These are phyloP conservation scores for Ensete glaucum DNA, from an alignment of 176 grass and related monocot species.

Conservation along the genomic window DNA sequence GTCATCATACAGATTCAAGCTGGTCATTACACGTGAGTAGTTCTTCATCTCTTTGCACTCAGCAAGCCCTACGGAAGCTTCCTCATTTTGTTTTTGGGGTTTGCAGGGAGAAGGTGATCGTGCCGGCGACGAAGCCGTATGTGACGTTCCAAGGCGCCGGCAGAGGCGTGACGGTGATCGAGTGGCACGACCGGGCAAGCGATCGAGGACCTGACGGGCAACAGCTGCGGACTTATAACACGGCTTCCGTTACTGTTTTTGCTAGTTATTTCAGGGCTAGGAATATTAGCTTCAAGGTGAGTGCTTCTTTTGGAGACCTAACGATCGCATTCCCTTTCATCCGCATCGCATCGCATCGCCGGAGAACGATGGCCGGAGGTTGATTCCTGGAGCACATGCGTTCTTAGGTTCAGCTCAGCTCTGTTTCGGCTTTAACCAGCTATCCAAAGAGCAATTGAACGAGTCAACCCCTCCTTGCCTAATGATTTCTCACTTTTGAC, in stretches of 20 bases:
- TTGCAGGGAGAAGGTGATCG: slow-evolving; percentile 84
- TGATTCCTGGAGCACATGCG: background rate
- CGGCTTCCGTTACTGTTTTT: slow-evolving; percentile 82
- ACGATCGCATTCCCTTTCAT: too few species aligned
- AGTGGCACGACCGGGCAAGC: slow-evolving; percentile 84
- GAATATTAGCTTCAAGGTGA: slow-evolving; percentile 98
- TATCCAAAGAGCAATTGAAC: too few species aligned
- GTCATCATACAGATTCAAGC: slow-evolving; percentile 72
- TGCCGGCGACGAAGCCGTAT: slow-evolving; percentile 76
- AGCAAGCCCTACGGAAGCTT: background rate
- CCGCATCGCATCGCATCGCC: too few species aligned
- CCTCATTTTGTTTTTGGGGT: background rate
- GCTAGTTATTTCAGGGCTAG: slow-evolving; percentile 94
- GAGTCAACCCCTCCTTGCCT: too few species aligned
- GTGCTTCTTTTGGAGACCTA: background rate
- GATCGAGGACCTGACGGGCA: slow-evolving; percentile 70
- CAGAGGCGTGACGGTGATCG: slow-evolving; percentile 64
- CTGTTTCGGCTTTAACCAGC: too few species aligned
- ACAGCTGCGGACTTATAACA: slow-evolving; percentile 78
- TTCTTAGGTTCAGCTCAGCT: too few species aligned
- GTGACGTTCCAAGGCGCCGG: slow-evolving; percentile 77
- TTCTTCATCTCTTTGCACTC: background rate
- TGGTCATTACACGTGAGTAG: slow-evolving; percentile 59
- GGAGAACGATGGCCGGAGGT: background rate
- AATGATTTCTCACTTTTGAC: too few species aligned